These are phyloP conservation scores for Hanseniaspora lachancei DNA, from an alignment of 805 yeast genomes.

Conservation along the genomic window DNA sequence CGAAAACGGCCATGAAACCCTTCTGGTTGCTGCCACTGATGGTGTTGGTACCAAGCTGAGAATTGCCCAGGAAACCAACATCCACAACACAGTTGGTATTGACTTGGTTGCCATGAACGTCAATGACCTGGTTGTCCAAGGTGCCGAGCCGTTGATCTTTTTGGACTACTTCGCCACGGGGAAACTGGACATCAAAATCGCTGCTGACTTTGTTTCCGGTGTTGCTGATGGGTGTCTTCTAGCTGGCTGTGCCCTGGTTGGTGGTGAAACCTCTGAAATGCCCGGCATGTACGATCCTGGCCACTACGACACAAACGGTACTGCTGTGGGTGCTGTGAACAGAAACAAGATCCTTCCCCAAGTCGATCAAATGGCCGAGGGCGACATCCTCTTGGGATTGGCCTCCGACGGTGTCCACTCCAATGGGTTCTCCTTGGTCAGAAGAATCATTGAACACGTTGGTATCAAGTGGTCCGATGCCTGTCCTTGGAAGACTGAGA, in stretches of 20 bases:
- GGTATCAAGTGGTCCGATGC: conserved; percentile 55
- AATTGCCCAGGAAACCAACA: conserved; percentile 79
- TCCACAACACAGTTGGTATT: conserved; percentile 95
- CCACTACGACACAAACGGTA: conserved; percentile 96
- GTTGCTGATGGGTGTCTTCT: conserved; percentile 92
- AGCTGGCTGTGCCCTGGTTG: conserved; percentile 95
- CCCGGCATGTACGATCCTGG: conserved; percentile 95
- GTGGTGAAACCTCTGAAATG: conserved; percentile 99
- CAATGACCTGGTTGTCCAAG: conserved; percentile 93
- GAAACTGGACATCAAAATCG: conserved; percentile 67
- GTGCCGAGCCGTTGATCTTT: conserved; percentile 94
- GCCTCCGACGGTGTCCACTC: conserved; percentile 92
- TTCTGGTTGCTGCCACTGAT: conserved; percentile 94
- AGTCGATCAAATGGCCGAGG: conserved; percentile 50
- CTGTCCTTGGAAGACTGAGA: conserved; percentile 68
- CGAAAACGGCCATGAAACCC: conserved; percentile 46
- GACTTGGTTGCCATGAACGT: conserved; percentile 99
- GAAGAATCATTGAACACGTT: conserved; percentile 73
- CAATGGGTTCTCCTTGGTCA: conserved; percentile 87
- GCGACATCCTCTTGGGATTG: conserved; percentile 75
- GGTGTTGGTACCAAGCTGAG: conserved; percentile 97
- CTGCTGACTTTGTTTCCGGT: conserved; percentile 82
- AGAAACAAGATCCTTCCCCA: conserved; percentile 65
- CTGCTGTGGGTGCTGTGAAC: conserved; percentile 92
- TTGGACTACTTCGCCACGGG: conserved; percentile 95